These are phyloP conservation scores for Rhodotorula sp. DNA, from an alignment of 1,284 basidiomycete genomes.

Conservation along the genomic window DNA sequence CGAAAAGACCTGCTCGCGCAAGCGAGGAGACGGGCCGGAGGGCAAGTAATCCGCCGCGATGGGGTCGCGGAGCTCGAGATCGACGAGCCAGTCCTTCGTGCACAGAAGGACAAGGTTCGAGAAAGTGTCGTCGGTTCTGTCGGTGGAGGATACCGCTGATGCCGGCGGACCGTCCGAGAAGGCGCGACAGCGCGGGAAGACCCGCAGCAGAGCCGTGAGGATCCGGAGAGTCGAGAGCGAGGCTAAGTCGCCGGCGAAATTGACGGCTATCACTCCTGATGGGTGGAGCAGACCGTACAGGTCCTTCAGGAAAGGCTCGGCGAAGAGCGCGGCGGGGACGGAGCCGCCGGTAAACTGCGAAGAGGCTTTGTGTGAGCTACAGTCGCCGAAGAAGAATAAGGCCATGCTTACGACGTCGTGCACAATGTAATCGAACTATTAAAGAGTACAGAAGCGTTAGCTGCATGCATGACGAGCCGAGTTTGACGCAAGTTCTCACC, in stretches of 20 bases:
- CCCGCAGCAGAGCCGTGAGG: conserved; percentile 63
- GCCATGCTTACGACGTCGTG: conserved; percentile 65
- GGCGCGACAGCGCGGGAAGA: conserved; percentile 72
- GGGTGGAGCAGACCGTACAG: conserved; percentile 64
- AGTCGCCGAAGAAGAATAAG: neutral
- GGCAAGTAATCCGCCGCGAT: conserved; percentile 14
- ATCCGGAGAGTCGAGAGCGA: conserved; percentile 67
- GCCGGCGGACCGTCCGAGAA: conserved; percentile 64
- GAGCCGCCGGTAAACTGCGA: conserved; percentile 76
- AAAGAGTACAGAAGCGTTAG: too few relatives aligned
- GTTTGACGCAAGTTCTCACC: conserved; percentile 29
- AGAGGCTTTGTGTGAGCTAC: neutral
- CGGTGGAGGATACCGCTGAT: neutral
- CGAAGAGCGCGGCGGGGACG: conserved; percentile 78
- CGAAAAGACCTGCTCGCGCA: conserved; percentile 26
- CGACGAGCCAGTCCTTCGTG: conserved; percentile 5
- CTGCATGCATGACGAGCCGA: neutral
- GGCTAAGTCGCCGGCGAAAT: conserved; percentile 67
- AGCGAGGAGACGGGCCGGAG: conserved; percentile 7
- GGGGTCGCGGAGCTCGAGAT: conserved; percentile 16
- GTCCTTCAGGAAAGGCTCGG: conserved; percentile 74
- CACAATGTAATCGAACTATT: conserved; percentile 72
- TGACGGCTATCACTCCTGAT: conserved; percentile 74
- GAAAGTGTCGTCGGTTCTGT: neutral
- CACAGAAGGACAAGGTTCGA: conserved; percentile 41